Base-by-base conservation (phyloP, 2,329 filamentous ascomycete genomes). In the Cercospora janseana region DNA sequence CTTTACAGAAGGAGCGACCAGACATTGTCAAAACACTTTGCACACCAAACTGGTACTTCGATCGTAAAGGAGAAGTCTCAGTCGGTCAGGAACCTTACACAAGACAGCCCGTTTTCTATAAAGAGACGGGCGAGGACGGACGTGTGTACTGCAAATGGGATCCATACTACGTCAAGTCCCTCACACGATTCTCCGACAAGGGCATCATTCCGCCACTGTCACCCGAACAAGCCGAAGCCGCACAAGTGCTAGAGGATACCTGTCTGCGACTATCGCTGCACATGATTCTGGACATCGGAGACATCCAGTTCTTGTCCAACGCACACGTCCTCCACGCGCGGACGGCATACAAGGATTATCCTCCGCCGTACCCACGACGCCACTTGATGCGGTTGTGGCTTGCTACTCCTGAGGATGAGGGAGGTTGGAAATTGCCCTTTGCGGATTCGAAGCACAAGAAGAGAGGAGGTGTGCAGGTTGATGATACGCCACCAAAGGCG, bases 301-400 rank as follows among this genome's bases (percentile, higher is more conserved):
- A 95, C 63, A 91, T 95, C 56, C 90, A 95, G 70, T 92, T 95
- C 70, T 65, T 94, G 49, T 82, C 82, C 60, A 94, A 95, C 66
- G 79, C 79, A 41, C 88, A 95, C 65, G 78, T 93, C 3, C 70
- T 95, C 40, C 90, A 95, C 66, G 86, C 88, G 0, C 74, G 89
- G 40, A 95, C 89, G 0, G 87, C 79, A 21, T 95, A 95, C 70
- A 87, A 76, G 56, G 87, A 88, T 61, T 77, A 80, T 68, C 79
- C 79, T 12, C 82, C 85, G 23, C 85, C 85, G 32, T 76, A 76
- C 16, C 87, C 87, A 1, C 73, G 87, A 27, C 77, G 90, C 37
- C 89, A 95, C 65, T 72, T 95, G 20, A 86, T 95, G 76, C 77
- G 90, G 37, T 72, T 95, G 58, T 95, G 90, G 90, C 72, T 95